Percentiles rank a stretch among this genome's conserved stretches.
phyloP scores from a whole-genome alignment of 2,329 filamentous ascomycete genomes.

The Alternaria postmessia region DNA sequence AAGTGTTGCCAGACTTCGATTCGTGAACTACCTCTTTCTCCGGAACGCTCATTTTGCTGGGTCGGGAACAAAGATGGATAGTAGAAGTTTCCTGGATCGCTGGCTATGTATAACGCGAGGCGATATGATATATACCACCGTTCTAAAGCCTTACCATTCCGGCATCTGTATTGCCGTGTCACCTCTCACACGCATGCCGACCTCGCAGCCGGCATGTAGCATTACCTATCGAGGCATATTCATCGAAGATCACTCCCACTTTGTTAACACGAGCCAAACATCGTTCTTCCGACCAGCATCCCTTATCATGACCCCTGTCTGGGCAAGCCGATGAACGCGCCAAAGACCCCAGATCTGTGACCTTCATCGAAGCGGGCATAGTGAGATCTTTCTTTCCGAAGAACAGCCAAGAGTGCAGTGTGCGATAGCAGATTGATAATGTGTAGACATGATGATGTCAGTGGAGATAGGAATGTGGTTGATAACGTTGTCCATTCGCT shows the following conservation, averaged over 20 bases:
- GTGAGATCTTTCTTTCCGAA: constrained; percentile 1
- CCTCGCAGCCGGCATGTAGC: background rate
- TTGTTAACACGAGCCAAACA: background rate
- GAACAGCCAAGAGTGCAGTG: background rate
- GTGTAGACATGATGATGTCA: constrained; percentile 7
- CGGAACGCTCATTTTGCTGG: background rate
- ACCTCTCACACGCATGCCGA: constrained; percentile 8
- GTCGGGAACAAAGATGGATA: background rate
- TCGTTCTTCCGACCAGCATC: background rate
- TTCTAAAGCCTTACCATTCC: background rate
- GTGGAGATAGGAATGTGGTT: constrained; percentile 4
- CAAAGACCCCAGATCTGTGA: constrained; percentile 1
- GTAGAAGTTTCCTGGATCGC: background rate
- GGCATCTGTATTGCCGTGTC: constrained; percentile 1
- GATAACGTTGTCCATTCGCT: constrained; percentile 7
- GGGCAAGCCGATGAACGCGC: constrained; percentile 4
- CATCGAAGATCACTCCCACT: constrained; percentile 4
- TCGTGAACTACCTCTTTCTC: constrained; percentile 2
- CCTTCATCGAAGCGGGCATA: background rate
- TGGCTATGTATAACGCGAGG: background rate
- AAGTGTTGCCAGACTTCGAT: constrained; percentile 5
- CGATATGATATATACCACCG: background rate
- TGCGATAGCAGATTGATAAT: background rate
- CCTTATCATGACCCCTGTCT: constrained; percentile 13
- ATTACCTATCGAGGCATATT: constrained; percentile 1